Percentiles rank a stretch among this genome's conserved stretches.
phyloP scores from a whole-genome alignment of 208 protist species.

The Porcisia hertigi region DNA sequence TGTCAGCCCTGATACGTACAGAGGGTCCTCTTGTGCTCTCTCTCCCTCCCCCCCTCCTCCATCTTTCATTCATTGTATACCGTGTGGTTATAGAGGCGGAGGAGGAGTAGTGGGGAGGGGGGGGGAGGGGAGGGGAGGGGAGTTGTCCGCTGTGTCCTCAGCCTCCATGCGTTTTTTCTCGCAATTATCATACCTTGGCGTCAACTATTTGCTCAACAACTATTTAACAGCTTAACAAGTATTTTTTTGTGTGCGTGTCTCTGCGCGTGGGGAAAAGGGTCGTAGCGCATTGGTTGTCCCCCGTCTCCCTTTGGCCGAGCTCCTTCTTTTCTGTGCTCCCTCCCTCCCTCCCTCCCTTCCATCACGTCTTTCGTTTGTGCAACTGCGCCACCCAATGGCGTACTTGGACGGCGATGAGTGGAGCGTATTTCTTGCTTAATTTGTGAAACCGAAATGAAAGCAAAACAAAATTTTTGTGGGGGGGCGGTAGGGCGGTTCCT shows the following conservation, averaged over 20 bases:
- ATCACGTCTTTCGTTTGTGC: background rate
- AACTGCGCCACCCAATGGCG: background rate
- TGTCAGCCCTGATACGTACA: background rate
- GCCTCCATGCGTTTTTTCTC: too few species aligned
- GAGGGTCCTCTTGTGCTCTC: background rate
- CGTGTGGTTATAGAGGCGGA: too few species aligned
- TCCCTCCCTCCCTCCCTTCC: background rate
- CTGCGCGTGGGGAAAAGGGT: too few species aligned
- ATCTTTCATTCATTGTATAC: background rate
- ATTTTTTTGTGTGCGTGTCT: background rate
- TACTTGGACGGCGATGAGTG: background rate
- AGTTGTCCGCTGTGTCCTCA: too few species aligned
- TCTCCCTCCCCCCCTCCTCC: background rate
- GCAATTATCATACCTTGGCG: background rate
- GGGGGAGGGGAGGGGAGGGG: background rate
- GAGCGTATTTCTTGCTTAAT: background rate
- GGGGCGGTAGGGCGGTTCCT: background rate
- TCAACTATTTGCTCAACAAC: background rate
- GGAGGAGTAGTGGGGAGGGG: too few species aligned
- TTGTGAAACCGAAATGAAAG: background rate
- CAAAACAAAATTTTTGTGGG: too few species aligned
- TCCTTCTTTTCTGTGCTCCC: background rate
- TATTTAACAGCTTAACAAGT: background rate
- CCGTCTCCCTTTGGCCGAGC: background rate
- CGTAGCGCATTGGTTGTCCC: too few species aligned